A percentile compares a stretch with the other conserved stretches of the same genome.
phyloP scores from a whole-genome alignment of 768 basidiomycete genomes.

The Boletus rubropictus region DNA sequence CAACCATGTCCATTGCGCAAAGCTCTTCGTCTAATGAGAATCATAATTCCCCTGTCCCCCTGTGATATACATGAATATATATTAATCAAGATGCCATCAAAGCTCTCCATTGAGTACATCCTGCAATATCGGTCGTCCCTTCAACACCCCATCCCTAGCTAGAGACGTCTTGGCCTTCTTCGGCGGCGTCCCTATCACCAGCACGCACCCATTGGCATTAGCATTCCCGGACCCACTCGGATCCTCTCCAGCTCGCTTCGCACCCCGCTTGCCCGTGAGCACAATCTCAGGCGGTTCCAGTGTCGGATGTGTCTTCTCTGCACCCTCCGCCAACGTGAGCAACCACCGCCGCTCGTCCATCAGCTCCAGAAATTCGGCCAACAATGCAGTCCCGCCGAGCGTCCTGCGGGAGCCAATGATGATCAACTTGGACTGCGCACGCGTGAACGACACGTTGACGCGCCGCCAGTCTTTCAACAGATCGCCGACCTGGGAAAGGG shows the following conservation, averaged over 20 bases:
- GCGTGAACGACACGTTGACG: constrained; percentile 95
- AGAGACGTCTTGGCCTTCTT: constrained; percentile 35
- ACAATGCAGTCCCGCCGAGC: constrained; percentile 51
- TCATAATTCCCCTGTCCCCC: too few relatives aligned
- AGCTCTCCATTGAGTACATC: constrained; percentile 49
- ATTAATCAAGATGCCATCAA: constrained; percentile 4
- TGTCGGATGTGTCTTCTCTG: constrained; percentile 48
- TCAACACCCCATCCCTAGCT: constrained; percentile 41
- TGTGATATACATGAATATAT: background rate
- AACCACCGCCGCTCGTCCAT: constrained; percentile 75
- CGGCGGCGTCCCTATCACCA: constrained; percentile 15
- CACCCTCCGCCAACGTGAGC: constrained; percentile 46
- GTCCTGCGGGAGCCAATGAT: constrained; percentile 87
- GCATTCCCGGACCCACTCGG: background rate
- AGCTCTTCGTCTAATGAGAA: too few relatives aligned
- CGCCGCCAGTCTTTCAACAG: constrained; percentile 93
- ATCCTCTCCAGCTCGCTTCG: constrained; percentile 10
- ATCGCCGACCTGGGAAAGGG: constrained; percentile 66
- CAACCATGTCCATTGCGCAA: too few relatives aligned
- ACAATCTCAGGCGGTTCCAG: constrained; percentile 14
- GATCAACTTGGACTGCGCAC: constrained; percentile 84
- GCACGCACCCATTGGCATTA: background rate
- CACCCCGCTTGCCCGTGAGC: constrained; percentile 11
- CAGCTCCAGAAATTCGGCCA: constrained; percentile 71
- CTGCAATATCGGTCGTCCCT: constrained; percentile 52